Base-by-base conservation (phyloP, 164 flowering plant genomes). In the Liriodendron chinense region DNA sequence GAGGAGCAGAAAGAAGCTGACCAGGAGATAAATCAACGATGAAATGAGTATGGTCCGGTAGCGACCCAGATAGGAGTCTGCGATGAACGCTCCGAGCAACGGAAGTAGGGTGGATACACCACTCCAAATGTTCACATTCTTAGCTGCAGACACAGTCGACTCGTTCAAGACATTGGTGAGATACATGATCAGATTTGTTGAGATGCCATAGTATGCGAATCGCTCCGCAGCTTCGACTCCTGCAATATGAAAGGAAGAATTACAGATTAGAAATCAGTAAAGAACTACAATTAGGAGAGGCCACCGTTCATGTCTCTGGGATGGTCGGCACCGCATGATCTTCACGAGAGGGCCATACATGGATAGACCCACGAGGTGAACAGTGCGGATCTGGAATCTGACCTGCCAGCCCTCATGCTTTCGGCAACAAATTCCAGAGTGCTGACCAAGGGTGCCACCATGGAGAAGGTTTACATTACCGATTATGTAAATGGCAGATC, bases 81-180 rank as follows among this genome's bases (percentile, higher is more conserved):
- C 79, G 0, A 76, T 26, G 65, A 76, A 76, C 1, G 70, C 79
- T 20, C 79, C 79, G 8, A 71, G 9, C 2, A 76, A 13, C 2
- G 79, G 79, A 48, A 76, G 65, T 43, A 76, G 62, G 10, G 79
- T 21, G 1, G 79, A 21, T 23, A 76, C 75, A 12, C 79, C 79
- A 18, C 12, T 23, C 79, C 79, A 76, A 43, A n/a, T 16, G 53
- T 76, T 76, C 9, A 76, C 70, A 48, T 63, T 71, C 70, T 72
- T 71, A 8, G 79, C 79, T 2, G 79, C 79, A 9, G 64, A 50
- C 21, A 47, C 69, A 13, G 68, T 50, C 23, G 59, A 20, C 71
- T 71, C 28, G 47, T 49, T 24, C 12, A 72, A 20, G 24, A 25
- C 73, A 13, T 20, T 64, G 21, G 79, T 76, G 20, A 76, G 70